phyloP scores from a whole-genome alignment of 768 basidiomycete species.

The Suillus subaureus region DNA sequence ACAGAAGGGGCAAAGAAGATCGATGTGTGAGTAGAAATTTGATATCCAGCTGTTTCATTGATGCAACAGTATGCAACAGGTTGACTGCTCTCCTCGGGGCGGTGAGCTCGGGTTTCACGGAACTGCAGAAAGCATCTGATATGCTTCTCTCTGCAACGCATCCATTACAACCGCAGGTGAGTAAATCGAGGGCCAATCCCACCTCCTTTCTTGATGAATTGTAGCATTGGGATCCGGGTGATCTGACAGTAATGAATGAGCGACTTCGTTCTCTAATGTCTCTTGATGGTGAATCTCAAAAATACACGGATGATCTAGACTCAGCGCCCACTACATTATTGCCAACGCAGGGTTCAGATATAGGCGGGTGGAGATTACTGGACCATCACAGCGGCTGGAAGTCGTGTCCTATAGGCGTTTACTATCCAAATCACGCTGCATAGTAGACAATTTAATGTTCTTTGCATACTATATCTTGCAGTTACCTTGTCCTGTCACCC shows the following conservation, averaged over 20 bases:
- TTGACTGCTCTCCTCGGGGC: constrained; percentile 23
- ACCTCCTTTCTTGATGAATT: constrained; percentile 7
- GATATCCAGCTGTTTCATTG: not conserved
- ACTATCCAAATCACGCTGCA: constrained; percentile 13
- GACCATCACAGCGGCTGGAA: constrained; percentile 51
- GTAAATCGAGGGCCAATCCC: constrained; percentile 1
- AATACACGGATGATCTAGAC: constrained; percentile 6
- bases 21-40: constrained; percentile 35
- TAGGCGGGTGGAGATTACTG: constrained; percentile 57
- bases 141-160: constrained; percentile 17
- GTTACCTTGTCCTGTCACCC: not conserved
- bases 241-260: constrained; percentile 57
- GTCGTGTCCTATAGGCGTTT: constrained; percentile 71
- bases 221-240: constrained; percentile 53
- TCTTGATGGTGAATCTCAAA: constrained; percentile 14
- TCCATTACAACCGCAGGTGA: constrained; percentile 20
- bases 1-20: constrained; percentile 26
- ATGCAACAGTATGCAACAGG: constrained; percentile 19
- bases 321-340: not conserved
- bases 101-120: constrained; percentile 21
- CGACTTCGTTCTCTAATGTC: constrained; percentile 46
- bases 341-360: constrained; percentile 8
- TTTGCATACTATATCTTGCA: constrained; percentile 4
- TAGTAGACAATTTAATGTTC: constrained; percentile 5
- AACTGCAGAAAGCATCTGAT: constrained; percentile 21